Conservation (phyloP, 371 early-diverging fungal species). For the Actinomucor elegans region DNA sequence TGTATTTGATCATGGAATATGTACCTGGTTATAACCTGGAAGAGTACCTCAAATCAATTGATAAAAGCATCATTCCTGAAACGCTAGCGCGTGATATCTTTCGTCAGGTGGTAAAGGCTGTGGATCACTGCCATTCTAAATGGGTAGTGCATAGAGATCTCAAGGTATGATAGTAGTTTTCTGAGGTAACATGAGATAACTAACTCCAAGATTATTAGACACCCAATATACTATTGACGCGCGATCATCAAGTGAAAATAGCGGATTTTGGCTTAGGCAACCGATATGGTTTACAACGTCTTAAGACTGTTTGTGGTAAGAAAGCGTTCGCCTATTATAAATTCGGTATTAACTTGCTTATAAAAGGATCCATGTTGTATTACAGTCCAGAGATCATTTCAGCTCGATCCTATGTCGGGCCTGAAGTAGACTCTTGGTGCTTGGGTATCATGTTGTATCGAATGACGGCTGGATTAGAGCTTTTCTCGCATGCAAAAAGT, state of each 20-base stretch:
- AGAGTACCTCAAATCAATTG: slow-evolving; percentile 53
- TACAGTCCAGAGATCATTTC: slow-evolving; percentile 70
- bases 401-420: slow-evolving; percentile 59
- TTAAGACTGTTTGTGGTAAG: slow-evolving; percentile 78
- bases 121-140: slow-evolving; percentile 72
- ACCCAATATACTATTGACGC: slow-evolving; percentile 55
- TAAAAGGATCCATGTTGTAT: slow-evolving; percentile 48
- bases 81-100: slow-evolving; percentile 66
- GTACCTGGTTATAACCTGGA: slow-evolving; percentile 57
- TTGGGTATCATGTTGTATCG: slow-evolving; percentile 90
- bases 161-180: slow-evolving; percentile 62
- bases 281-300: slow-evolving; percentile 63
- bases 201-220: slow-evolving; percentile 25
- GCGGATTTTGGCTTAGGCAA: slow-evolving; percentile 86
- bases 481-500: slow-evolving; percentile 71
- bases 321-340: not conserved
- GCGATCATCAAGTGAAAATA: slow-evolving; percentile 55
- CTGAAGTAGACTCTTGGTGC: slow-evolving; percentile 74
- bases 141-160: slow-evolving; percentile 80
- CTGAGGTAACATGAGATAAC: not conserved
- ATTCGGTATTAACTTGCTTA: not conserved
- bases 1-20: slow-evolving; percentile 75
- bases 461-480: slow-evolving; percentile 88
- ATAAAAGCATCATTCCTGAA: slow-evolving; percentile 52
- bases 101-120: slow-evolving; percentile 70